Evolutionary conservation across 495 filamentous ascomycete genomes (phyloP).

Genomic region (Penicillium longicatenatum): DNA sequence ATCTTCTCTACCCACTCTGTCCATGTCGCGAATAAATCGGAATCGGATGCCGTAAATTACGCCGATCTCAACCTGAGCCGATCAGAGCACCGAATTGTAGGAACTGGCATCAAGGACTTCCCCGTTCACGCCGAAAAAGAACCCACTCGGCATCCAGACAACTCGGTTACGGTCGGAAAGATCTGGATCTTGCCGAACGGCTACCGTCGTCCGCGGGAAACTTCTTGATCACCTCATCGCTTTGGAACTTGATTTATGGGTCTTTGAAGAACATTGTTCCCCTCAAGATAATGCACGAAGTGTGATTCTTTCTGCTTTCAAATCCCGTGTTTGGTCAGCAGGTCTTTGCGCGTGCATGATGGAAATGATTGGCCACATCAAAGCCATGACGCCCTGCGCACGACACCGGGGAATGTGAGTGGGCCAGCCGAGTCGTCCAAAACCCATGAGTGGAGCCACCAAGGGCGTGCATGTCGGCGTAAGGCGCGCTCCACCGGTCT

Average conservation of each 20-base stretch:
- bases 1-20: too few species aligned
- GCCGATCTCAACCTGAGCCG: neutral
- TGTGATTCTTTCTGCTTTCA: too few species aligned
- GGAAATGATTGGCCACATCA: slow-evolving; percentile 20
- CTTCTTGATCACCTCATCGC: slow-evolving; percentile 1
- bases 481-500: slow-evolving; percentile 26
- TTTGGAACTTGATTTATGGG: too few species aligned
- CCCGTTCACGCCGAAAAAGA: neutral
- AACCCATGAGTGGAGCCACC: slow-evolving; percentile 22
- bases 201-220: slow-evolving; percentile 26
- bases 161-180: slow-evolving; percentile 32
- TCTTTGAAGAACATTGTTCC: too few species aligned
- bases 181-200: slow-evolving; percentile 22
- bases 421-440: neutral
- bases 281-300: too few species aligned
- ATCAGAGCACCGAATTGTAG: neutral
- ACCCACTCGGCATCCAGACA: slow-evolving; percentile 14
- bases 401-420: slow-evolving; percentile 13
- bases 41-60: neutral
- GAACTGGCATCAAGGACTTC: neutral
- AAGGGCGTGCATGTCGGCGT: slow-evolving; percentile 32
- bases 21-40: neutral
- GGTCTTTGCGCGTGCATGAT: neutral
- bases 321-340: slow-evolving; percentile 5
- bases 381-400: slow-evolving; percentile 7